Conservation (phyloP, 345 rosid species). For the Pistacia integerrima region DNA sequence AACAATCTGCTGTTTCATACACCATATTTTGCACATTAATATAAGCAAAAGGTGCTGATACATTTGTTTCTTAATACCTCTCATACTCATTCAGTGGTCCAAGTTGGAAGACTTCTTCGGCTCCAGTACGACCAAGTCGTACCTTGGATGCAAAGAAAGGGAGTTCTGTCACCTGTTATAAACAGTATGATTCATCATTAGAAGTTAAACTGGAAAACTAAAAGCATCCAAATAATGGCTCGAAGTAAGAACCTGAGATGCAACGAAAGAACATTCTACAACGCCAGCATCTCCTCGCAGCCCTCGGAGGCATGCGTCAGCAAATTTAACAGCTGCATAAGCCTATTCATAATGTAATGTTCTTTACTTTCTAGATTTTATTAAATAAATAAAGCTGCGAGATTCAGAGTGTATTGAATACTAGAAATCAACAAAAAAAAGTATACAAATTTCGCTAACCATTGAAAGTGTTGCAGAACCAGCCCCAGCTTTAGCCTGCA, state of each 20-base stretch:
- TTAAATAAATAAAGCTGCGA: background rate
- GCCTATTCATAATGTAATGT: conserved; percentile 40
- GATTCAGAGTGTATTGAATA: background rate
- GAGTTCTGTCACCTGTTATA: conserved; percentile 65
- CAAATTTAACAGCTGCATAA: conserved; percentile 87
- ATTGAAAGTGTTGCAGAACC: conserved; percentile 87
- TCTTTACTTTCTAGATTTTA: conserved; percentile 9
- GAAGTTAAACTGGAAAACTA: conserved; percentile 1
- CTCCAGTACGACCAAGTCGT: conserved; percentile 71
- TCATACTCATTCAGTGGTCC: conserved; percentile 76
- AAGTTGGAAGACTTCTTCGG: conserved; percentile 63
- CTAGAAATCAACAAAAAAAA: background rate
- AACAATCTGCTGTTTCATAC: background rate
- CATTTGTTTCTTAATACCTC: conserved; percentile 36
- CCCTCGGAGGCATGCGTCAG: conserved; percentile 78
- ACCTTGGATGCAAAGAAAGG: conserved; percentile 85
- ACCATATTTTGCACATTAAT: background rate
- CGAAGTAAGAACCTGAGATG: conserved; percentile 46
- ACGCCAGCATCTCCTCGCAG: conserved; percentile 74
- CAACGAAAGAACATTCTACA: conserved; percentile 63
- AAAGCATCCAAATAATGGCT: background rate
- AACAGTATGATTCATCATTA: background rate
- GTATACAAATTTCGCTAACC: conserved; percentile 42
- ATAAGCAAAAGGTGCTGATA: background rate
- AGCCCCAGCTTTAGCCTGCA: conserved; percentile 83